Percentiles rank a stretch among this genome's conserved stretches.
Evolutionary conservation across 441 rosid genomes (phyloP).

Genomic region (Rhodomyrtus psidioides): DNA sequence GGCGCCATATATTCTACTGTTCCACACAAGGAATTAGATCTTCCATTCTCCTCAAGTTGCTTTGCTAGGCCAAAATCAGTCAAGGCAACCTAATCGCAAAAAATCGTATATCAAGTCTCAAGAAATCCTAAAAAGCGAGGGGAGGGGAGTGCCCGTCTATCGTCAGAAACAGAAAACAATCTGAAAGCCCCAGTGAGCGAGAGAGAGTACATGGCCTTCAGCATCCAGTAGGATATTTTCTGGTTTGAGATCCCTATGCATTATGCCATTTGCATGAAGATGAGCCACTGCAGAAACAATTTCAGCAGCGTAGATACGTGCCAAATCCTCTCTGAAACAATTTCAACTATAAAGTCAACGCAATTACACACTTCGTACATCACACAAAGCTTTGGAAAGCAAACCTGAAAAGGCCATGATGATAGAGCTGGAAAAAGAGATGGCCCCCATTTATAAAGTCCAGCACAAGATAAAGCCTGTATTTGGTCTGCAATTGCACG

Average conservation of each 20-base stretch:
- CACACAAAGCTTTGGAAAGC: background rate
- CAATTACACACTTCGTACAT: background rate
- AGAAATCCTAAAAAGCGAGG: background rate
- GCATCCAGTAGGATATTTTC: slow-evolving; percentile 83
- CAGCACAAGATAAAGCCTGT: slow-evolving; percentile 74
- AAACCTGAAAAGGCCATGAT: slow-evolving; percentile 95
- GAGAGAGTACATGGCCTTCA: slow-evolving; percentile 72
- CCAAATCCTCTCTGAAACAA: slow-evolving; percentile 77
- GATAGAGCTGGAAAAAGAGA: slow-evolving; percentile 90
- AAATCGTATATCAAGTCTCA: background rate
- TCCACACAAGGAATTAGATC: slow-evolving; percentile 92
- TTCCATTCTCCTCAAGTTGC: slow-evolving; percentile 67
- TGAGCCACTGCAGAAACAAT: slow-evolving; percentile 84
- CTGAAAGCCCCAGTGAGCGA: background rate
- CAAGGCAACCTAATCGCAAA: slow-evolving; percentile 42
- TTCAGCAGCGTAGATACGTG: slow-evolving; percentile 88
- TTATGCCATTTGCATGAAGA: slow-evolving; percentile 88
- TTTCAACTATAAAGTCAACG: slow-evolving; percentile 11
- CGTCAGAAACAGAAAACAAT: background rate
- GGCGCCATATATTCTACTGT: slow-evolving; percentile 95
- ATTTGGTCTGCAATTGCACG: slow-evolving; percentile 55
- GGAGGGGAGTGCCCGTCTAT: background rate
- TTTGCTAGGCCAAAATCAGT: slow-evolving; percentile 96
- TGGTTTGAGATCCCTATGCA: slow-evolving; percentile 98
- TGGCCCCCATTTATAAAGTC: slow-evolving; percentile 97